Evolutionary conservation across 352 stramenopile species (phyloP).

Genomic region (Globisporangium echinulatum): DNA sequence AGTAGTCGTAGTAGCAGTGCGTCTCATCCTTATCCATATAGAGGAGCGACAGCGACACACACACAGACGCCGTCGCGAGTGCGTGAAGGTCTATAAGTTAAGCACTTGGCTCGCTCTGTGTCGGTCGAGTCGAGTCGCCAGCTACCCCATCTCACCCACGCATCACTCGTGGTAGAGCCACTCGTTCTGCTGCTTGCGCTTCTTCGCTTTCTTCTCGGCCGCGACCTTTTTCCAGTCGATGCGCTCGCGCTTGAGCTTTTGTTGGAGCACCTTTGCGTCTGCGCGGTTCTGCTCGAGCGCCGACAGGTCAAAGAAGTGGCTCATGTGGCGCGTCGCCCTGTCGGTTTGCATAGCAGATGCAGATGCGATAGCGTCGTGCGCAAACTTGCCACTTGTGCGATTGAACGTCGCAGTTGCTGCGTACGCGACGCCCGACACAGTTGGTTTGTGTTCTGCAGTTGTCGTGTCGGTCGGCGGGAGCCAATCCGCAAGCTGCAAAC

Average conservation of each 20-base stretch:
- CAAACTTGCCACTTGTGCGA: slow-evolving; percentile 64
- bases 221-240: slow-evolving; percentile 86
- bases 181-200: slow-evolving; percentile 79
- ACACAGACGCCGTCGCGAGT: background rate
- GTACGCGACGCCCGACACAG: slow-evolving; percentile 64
- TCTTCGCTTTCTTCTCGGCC: slow-evolving; percentile 83
- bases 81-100: slow-evolving; percentile 5
- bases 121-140: too few relatives aligned
- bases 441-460: slow-evolving; percentile 21
- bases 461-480: slow-evolving; percentile 40
- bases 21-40: too few relatives aligned
- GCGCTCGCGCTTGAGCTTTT: slow-evolving; percentile 79
- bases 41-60: background rate
- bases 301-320: slow-evolving; percentile 80
- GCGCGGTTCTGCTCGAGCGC: slow-evolving; percentile 78
- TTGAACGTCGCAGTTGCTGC: slow-evolving; percentile 72
- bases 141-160: background rate
- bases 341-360: slow-evolving; percentile 41
- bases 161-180: slow-evolving; percentile 77
- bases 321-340: slow-evolving; percentile 77
- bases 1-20: slow-evolving; percentile 22
- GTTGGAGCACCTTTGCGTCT: slow-evolving; percentile 65
- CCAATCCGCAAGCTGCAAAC: slow-evolving; percentile 67
- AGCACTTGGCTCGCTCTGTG: background rate
- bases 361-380: slow-evolving; percentile 57